Evolutionary conservation across 306 rosid genomes (phyloP).

Genomic region (Sicyos baderoa): DNA sequence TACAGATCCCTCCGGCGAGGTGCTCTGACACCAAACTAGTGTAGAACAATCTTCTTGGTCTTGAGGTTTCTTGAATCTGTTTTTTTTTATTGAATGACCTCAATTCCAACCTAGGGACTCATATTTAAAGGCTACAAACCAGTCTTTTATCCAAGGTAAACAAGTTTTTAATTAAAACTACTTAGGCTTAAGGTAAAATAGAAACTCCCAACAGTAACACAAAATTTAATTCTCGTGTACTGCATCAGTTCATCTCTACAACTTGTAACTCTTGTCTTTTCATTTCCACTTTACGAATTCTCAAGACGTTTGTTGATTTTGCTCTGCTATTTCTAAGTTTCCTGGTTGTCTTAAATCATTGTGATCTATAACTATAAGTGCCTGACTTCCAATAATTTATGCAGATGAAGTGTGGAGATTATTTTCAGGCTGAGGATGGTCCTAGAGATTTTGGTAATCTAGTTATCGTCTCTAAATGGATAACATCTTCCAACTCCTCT

Average conservation of each 20-base stretch:
- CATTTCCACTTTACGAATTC: not conserved
- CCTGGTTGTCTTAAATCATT: conserved; percentile 7
- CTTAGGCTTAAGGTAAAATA: no score
- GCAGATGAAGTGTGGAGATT: conserved; percentile 84
- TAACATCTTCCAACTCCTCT: conserved; percentile 46
- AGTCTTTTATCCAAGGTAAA: not conserved
- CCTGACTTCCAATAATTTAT: conserved; percentile 5
- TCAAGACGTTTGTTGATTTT: not conserved
- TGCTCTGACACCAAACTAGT: not conserved
- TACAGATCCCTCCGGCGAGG: not conserved
- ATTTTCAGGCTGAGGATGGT: conserved; percentile 82
- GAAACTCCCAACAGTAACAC: no score
- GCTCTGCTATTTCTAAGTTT: not conserved
- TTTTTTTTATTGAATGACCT: not conserved
- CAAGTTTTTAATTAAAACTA: no score
- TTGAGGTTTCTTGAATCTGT: not conserved
- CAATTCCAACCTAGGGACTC: not conserved
- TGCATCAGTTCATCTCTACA: not conserved
- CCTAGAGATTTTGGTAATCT: conserved; percentile 81
- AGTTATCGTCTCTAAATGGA: conserved; percentile 56
- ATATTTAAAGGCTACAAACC: not conserved
- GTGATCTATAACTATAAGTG: not conserved
- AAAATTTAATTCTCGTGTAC: no score
- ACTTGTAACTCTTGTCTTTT: not conserved
- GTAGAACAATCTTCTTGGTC: not conserved